Evolutionary conservation across 1,139 yeast genomes (phyloP).

Genomic region (Kodamaea suecica): DNA sequence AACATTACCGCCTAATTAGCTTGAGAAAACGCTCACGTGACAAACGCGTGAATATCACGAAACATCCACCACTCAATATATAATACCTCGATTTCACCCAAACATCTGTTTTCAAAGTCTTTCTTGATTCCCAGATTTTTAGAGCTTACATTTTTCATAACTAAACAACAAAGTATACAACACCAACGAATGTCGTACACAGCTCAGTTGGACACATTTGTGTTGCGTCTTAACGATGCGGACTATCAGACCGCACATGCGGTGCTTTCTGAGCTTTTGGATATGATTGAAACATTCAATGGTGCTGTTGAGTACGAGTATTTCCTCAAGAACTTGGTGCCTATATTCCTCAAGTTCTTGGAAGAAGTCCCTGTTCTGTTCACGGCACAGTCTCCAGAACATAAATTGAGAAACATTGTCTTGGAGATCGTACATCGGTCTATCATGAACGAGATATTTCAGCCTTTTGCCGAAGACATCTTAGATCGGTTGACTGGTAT

Average conservation of each 20-base stretch:
- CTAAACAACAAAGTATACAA: background rate
- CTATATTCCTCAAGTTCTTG: constrained; percentile 58
- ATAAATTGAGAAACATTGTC: constrained; percentile 69
- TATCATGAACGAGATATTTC: constrained; percentile 78
- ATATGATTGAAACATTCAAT: constrained; percentile 78
- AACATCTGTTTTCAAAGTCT: constrained; percentile 9
- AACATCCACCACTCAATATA: too few species aligned
- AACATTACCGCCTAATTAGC: too few species aligned
- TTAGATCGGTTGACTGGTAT: constrained; percentile 60
- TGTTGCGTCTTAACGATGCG: constrained; percentile 52
- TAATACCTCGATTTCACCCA: too few species aligned
- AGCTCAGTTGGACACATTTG: constrained; percentile 58
- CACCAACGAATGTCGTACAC: constrained; percentile 25
- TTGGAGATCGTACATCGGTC: constrained; percentile 80
- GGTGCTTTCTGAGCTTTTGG: constrained; percentile 76
- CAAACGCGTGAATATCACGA: too few species aligned
- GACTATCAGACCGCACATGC: constrained; percentile 64
- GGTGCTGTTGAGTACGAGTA: constrained; percentile 76
- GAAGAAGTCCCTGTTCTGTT: constrained; percentile 73
- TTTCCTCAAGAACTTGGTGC: constrained; percentile 59
- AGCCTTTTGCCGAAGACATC: constrained; percentile 63
- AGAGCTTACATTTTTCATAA: background rate
- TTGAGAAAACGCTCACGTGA: too few species aligned
- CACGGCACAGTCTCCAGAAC: constrained; percentile 59
- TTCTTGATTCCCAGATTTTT: constrained; percentile 17